Conservation (phyloP, 768 basidiomycete genomes). For the Boletus rubroflammeus region DNA sequence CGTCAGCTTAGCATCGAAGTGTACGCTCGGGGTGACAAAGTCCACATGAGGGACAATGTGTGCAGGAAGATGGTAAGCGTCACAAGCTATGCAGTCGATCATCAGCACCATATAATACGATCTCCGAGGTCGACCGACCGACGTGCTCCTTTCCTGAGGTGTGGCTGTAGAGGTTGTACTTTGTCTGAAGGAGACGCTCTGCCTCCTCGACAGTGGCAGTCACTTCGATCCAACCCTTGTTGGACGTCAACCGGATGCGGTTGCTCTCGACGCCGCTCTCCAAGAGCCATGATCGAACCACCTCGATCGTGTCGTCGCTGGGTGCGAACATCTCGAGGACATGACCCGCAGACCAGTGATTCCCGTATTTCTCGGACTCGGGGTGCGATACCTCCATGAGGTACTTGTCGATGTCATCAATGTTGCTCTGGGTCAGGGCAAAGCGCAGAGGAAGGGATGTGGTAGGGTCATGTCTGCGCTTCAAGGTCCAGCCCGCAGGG, state of each 20-base stretch:
- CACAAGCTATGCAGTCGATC: conserved; percentile 7
- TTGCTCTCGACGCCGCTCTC: conserved; percentile 20
- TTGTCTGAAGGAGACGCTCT: background rate
- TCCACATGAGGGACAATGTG: no score
- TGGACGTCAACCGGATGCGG: conserved; percentile 17
- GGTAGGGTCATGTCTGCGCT: conserved; percentile 29
- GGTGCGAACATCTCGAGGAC: conserved; percentile 30
- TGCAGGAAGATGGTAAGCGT: no score
- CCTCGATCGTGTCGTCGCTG: conserved; percentile 8
- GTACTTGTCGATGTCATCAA: conserved; percentile 20
- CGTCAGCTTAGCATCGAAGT: conserved; percentile 29
- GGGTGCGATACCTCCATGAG: no score
- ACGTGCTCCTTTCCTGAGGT: conserved; percentile 25
- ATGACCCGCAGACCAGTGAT: conserved; percentile 29
- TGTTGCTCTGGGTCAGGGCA: conserved; percentile 29
- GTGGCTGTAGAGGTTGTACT: conserved; percentile 34
- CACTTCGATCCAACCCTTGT: no score
- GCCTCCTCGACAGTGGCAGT: no score
- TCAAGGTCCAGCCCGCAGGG: conserved; percentile 34
- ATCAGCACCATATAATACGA: background rate
- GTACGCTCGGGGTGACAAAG: conserved; percentile 32
- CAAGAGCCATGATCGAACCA: no score
- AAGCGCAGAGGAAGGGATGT: background rate
- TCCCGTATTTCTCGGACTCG: no score
- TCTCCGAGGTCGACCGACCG: conserved; percentile 19